Evolutionary conservation across 495 filamentous ascomycete genomes (phyloP).

Genomic region (Tuber borchii): DNA sequence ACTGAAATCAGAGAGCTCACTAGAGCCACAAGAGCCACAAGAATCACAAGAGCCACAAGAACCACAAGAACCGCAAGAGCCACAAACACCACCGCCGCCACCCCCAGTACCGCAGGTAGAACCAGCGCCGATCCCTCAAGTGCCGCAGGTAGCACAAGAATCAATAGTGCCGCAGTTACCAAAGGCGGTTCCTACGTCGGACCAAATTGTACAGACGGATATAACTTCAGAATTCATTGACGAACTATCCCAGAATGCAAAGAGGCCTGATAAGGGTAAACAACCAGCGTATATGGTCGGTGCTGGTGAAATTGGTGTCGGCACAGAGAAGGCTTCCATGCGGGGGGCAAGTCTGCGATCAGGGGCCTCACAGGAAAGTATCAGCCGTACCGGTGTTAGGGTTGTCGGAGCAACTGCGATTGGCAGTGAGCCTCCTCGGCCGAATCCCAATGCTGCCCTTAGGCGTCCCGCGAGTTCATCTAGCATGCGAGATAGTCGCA

Average conservation of each 20-base stretch:
- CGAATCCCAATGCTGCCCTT: conserved; percentile 25
- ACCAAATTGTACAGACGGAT: conserved; percentile 68
- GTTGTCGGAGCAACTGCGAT: not conserved
- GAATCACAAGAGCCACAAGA: not conserved
- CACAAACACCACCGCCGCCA: not conserved
- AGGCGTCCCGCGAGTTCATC: conserved; percentile 63
- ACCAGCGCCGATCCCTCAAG: not conserved
- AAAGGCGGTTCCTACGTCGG: conserved; percentile 46
- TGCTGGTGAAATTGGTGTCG: conserved; percentile 23
- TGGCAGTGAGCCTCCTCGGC: conserved; percentile 9
- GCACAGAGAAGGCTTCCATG: conserved; percentile 17
- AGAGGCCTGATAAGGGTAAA: conserved; percentile 29
- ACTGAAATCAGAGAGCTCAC: not conserved
- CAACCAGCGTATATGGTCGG: conserved; percentile 24
- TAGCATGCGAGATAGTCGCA: conserved; percentile 53
- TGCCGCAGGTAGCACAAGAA: not conserved
- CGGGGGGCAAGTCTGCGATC: conserved; percentile 42
- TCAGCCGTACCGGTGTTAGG: conserved; percentile 22
- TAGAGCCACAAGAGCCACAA: not conserved
- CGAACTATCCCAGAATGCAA: conserved; percentile 40
- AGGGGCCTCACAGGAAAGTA: conserved; percentile 36
- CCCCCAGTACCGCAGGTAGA: no score
- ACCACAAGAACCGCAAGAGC: not conserved
- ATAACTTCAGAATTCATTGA: conserved; percentile 68
- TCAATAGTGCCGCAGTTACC: conserved; percentile 7